phyloP scores from a whole-genome alignment of 768 basidiomycete species.

The Suillus cothurnatus region DNA sequence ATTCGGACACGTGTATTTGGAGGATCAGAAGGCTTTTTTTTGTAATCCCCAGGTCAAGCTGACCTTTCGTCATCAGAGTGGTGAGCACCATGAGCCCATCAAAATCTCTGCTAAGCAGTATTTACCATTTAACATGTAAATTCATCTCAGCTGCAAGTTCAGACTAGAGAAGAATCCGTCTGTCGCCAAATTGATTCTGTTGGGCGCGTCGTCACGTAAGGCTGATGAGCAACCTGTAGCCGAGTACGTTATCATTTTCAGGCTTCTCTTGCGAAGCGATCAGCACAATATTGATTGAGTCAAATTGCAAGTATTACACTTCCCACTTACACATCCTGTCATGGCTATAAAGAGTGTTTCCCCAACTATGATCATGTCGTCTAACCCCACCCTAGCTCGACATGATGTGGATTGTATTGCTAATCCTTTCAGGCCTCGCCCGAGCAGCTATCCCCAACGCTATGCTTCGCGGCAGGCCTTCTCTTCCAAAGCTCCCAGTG shows the following conservation, averaged over 20 bases:
- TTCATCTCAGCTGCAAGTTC: not conserved
- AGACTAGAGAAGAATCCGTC: not conserved
- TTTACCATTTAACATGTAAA: not conserved
- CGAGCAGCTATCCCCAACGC: slow-evolving; percentile 23
- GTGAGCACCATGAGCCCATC: not conserved
- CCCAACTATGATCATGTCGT: slow-evolving; percentile 27
- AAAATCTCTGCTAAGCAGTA: not conserved
- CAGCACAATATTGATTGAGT: not conserved
- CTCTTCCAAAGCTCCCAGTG: slow-evolving; percentile 17
- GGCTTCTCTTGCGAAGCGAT: not conserved
- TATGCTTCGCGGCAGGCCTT: slow-evolving; percentile 22
- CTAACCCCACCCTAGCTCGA: slow-evolving; percentile 17
- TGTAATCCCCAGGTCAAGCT: not conserved
- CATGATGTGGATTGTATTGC: not conserved
- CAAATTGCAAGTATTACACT: slow-evolving; percentile 13
- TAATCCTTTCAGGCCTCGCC: slow-evolving; percentile 10
- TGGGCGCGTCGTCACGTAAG: not conserved
- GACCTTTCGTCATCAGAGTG: not conserved
- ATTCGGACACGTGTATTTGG: no score
- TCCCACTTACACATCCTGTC: slow-evolving; percentile 28
- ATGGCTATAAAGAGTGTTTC: slow-evolving; percentile 9
- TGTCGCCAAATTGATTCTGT: not conserved
- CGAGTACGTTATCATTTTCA: not conserved
- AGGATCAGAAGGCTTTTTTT: not conserved
- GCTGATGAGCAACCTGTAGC: not conserved